Evolutionary conservation across 257 asterid genomes (phyloP).

Genomic region (Solanum appendiculatum): DNA sequence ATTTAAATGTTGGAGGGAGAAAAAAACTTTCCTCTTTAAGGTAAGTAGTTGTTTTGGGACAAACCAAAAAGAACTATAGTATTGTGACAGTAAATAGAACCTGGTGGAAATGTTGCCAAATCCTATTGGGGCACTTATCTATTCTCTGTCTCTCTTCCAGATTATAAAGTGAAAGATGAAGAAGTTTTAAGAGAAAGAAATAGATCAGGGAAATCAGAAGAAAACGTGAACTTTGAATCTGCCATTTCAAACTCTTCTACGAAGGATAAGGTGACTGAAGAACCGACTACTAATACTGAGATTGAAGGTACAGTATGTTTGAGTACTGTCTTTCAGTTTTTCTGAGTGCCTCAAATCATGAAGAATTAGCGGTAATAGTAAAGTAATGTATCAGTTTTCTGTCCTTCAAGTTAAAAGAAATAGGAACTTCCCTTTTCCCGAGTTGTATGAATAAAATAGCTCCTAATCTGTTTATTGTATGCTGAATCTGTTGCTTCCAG

Average conservation of each 20-base stretch:
- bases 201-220: not conserved
- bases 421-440: not conserved
- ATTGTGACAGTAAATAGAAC: not conserved
- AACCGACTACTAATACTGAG: not conserved
- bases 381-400: not conserved
- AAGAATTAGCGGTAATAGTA: not conserved
- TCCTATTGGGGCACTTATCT: constrained; percentile 1
- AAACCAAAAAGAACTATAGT: not conserved
- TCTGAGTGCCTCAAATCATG: not conserved
- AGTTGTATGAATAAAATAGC: not conserved
- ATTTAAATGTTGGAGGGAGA: not conserved
- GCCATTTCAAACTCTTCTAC: not conserved
- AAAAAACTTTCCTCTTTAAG: not conserved
- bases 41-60: not conserved
- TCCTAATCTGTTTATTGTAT: not conserved
- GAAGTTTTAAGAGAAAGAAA: constrained; percentile 9
- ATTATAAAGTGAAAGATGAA: constrained; percentile 3
- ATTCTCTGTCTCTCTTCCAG: constrained; percentile 4
- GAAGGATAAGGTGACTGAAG: not conserved
- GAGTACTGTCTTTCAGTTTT: not conserved
- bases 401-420: not conserved
- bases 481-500: not conserved
- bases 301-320: not conserved
- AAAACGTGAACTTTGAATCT: not conserved
- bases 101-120: not conserved